Evolutionary conservation across 352 stramenopile genomes (phyloP), one percentile per base, ranked within the genome.

Genomic region (Sclerospora graminicola): DNA sequence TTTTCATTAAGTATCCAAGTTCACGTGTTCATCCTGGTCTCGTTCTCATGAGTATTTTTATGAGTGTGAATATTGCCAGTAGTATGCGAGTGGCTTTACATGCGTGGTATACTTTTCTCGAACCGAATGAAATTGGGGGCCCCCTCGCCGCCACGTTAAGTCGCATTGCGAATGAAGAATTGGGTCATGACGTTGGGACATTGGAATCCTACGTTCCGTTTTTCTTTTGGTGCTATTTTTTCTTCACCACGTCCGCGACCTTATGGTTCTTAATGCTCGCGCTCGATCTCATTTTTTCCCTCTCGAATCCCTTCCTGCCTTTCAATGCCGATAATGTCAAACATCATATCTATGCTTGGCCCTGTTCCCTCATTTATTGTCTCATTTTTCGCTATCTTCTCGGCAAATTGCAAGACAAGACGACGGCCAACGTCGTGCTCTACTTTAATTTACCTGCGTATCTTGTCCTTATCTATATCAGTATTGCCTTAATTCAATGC

Each of bases 211-310:
- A 87, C 53, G 58, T 72, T 15, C 45, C 65, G 8, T 81, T 87
- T 51, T 86, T 89, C 63, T 91, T 91, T 50, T 91, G 80, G 80
- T 68, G 63, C 50, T 64, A 71, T 41, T 83, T 88, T 49, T 91
- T 89, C 73, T 88, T 91, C 60, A 60, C 60, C 46, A 88, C 77
- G 31, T 64, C 80, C 11, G 46, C 70, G 23, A 89, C 77, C 18
- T 79, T 89, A 35, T 91, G 80, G 80, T 85, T 73, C 51, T 69
- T 91, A 51, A 91, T 91, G 80, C 57, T 91, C 19, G 77, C 80
- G 41, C 51, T 89, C 13, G 77, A 91, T 43, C 58, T 91, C 29
- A 89, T 91, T 52, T 89, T 87, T 56, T 91, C 80, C 51, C 62
- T 91, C 8, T 87, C 74, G 31, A 91, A 91, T 53, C 80, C 80